Conservation (phyloP, 2,329 filamentous ascomycete species). For the Penicillium palitans region DNA sequence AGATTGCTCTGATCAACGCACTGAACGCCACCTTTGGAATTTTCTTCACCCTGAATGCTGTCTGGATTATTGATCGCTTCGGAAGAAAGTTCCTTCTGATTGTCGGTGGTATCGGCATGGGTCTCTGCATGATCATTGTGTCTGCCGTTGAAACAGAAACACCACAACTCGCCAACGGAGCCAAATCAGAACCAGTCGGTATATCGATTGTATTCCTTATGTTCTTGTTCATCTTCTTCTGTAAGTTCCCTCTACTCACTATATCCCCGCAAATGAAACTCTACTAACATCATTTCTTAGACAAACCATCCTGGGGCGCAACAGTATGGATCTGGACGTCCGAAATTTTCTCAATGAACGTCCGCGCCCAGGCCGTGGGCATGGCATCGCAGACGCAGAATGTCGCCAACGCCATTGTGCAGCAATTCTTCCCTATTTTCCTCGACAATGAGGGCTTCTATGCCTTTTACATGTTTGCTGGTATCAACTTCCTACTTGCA, state of each 20-base stretch:
- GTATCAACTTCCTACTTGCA: conserved; percentile 53
- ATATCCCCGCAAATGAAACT: conserved; percentile 7
- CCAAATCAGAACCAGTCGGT: conserved; percentile 61
- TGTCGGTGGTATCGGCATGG: conserved; percentile 67
- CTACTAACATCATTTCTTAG: conserved; percentile 35
- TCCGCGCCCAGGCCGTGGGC: conserved; percentile 68
- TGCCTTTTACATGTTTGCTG: conserved; percentile 58
- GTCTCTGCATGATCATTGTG: conserved; percentile 68
- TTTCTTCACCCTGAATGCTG: conserved; percentile 69
- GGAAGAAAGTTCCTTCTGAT: conserved; percentile 70
- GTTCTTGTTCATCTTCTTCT: conserved; percentile 61
- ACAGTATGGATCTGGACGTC: conserved; percentile 72
- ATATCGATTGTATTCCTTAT: conserved; percentile 69
- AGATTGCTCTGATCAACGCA: conserved; percentile 71
- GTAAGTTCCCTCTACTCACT: conserved; percentile 19
- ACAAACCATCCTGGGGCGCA: conserved; percentile 70
- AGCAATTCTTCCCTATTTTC: conserved; percentile 71
- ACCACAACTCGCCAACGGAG: conserved; percentile 49
- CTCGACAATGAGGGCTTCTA: conserved; percentile 59
- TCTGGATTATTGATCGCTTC: conserved; percentile 72
- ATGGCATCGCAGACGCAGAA: conserved; percentile 65
- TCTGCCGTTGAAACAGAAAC: conserved; percentile 59
- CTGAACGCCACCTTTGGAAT: conserved; percentile 73
- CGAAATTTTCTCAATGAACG: conserved; percentile 70
- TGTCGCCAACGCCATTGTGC: conserved; percentile 66